Base-by-base conservation (phyloP, 2,329 filamentous ascomycete species). In the Trichoderma lentiforme region DNA sequence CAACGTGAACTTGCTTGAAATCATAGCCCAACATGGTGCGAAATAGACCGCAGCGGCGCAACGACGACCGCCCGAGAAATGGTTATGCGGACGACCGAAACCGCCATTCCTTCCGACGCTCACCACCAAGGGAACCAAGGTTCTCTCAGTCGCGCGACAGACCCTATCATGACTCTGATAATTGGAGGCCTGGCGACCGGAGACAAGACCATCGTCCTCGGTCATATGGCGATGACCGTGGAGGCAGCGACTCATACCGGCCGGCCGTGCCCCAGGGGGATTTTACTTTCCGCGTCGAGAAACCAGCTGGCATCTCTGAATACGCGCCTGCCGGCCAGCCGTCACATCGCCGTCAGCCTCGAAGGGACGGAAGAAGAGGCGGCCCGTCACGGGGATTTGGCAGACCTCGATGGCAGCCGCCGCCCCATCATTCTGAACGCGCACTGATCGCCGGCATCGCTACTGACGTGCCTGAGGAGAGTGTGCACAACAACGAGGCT, bases 201-300 rank as follows among this genome's bases (percentile, higher is more conserved):
- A 74, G 78, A 28, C 68, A 74, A 30, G 76, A 76, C 18, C 32
- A 73, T 7, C 73, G 73, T 30, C 62, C 74, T 9, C 73, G 75
- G 21, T 73, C 74, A 2, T 76, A 75, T 63, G 75, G 74, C 57
- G 75, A 79, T 61, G 75, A 78, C 21, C 76, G 75, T 8, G 66
- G 56, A 61, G 66, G 65, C 1, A 70, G 70, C 4, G 78, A 80
- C 66, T 80, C 78, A 8, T 80, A 81, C 34, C 76, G 78, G 4
- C 77, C 79, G 14, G 75, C 76, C 34, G 76, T 79, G 15, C 83
- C 83, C 1, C 83, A 82, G 63, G 78, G 86, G 47, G 86, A 89
- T 65, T 90, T 90, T 76, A 87, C 85, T 1, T 90, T 90, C 72
- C 85, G 86, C 7, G 80, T 85, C 56, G 84, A 88, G 12, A 86